A percentile compares a stretch with the other conserved stretches of the same genome.
Evolutionary conservation across 2,329 filamentous ascomycete species (phyloP).

Genomic region (Penicillium corylophilum): DNA sequence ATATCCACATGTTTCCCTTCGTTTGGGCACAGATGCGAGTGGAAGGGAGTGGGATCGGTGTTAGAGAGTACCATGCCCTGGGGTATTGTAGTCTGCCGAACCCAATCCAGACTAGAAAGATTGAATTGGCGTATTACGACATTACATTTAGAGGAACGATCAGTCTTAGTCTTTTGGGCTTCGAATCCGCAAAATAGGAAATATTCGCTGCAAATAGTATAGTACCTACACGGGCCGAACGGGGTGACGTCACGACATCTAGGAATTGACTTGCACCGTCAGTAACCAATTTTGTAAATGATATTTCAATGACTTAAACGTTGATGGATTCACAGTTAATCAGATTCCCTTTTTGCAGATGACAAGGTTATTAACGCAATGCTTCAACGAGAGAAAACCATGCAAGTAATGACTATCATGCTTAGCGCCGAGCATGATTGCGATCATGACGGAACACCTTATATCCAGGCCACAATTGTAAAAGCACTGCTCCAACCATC

Average conservation of each 20-base stretch:
- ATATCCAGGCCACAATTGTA: constrained; percentile 30
- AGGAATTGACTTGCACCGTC: not conserved
- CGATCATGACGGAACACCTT: constrained; percentile 25
- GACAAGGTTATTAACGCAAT: too few species aligned
- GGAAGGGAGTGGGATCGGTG: not conserved
- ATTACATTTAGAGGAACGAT: not conserved
- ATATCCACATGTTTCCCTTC: not conserved
- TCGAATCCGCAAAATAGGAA: not conserved
- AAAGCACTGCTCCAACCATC: constrained; percentile 29
- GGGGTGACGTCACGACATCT: not conserved
- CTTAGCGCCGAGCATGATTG: constrained; percentile 1
- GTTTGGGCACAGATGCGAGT: not conserved
- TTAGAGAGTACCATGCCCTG: not conserved
- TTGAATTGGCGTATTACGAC: not conserved
- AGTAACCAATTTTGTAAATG: not conserved
- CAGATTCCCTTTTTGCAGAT: too few species aligned
- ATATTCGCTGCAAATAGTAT: not conserved
- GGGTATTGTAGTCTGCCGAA: not conserved
- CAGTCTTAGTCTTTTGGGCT: not conserved
- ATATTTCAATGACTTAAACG: not conserved
- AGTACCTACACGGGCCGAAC: not conserved
- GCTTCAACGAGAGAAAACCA: not conserved
- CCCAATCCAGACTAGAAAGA: not conserved
- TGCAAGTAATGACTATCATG: not conserved
- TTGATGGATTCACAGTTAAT: too few species aligned